Conservation (phyloP, 345 rosid genomes). For the Rhodamnia argentea region DNA sequence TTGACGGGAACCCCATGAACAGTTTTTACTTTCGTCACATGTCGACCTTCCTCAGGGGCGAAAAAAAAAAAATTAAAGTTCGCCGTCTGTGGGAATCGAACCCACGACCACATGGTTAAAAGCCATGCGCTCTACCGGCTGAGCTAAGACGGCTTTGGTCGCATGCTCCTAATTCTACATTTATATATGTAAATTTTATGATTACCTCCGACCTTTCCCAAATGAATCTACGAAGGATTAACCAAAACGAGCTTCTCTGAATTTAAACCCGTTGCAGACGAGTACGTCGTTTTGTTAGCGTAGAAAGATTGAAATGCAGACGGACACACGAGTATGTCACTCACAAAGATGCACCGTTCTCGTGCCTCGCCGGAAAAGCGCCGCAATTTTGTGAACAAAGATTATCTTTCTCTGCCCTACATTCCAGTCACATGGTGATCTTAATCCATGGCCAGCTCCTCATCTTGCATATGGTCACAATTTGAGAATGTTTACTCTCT, state of each 20-base stretch:
- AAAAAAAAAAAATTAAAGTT: neutral
- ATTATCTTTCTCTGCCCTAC: neutral
- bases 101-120: slow-evolving; percentile 79
- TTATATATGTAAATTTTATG: too few relatives aligned
- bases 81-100: slow-evolving; percentile 82
- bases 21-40: neutral
- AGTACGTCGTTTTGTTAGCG: neutral
- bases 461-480: neutral
- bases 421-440: neutral
- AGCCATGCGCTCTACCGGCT: slow-evolving; percentile 81
- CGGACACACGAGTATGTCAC: neutral
- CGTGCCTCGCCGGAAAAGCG: neutral
- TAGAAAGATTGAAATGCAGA: neutral
- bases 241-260: neutral
- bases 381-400: neutral
- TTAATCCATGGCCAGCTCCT: neutral
- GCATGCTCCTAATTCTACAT: too few relatives aligned
- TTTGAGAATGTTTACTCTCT: neutral
- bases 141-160: slow-evolving; percentile 51
- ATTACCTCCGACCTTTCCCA: too few relatives aligned
- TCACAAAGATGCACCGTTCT: neutral
- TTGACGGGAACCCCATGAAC: slow-evolving; percentile 64
- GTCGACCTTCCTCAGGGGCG: neutral
- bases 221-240: too few relatives aligned
- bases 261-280: neutral